A percentile compares a stretch with the other conserved stretches of the same genome.
phyloP scores from a whole-genome alignment of 2,329 filamentous ascomycete genomes.

The Trichoderma sp. region DNA sequence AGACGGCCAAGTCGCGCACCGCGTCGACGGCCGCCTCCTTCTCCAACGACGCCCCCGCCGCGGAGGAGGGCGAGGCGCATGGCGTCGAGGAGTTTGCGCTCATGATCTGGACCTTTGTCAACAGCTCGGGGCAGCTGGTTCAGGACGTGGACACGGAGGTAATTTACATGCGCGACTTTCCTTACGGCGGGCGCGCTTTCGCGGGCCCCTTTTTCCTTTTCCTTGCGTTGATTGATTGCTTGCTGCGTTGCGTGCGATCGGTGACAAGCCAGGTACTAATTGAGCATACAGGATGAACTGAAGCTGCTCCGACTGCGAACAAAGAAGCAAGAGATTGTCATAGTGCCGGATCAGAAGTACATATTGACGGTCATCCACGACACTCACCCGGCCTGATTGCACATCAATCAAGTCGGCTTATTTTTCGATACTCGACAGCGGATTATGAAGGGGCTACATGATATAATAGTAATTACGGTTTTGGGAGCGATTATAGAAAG shows the following conservation, averaged over 20 bases:
- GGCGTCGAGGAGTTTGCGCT: constrained; percentile 72
- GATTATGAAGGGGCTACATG: constrained; percentile 15
- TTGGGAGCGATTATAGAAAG: constrained; percentile 7
- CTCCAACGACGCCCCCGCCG: constrained; percentile 47
- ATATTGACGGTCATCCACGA: constrained; percentile 79
- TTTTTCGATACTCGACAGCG: constrained; percentile 3
- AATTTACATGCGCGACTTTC: neutral
- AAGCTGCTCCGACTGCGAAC: constrained; percentile 75
- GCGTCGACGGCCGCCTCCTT: constrained; percentile 48
- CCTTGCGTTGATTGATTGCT: neutral
- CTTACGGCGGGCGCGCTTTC: neutral
- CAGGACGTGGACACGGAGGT: constrained; percentile 73
- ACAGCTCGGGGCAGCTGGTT: constrained; percentile 68
- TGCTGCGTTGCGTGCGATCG: neutral
- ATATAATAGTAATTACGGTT: neutral
- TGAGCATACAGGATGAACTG: constrained; percentile 65
- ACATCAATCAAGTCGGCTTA: neutral
- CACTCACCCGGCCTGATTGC: constrained; percentile 49
- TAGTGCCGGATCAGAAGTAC: constrained; percentile 79
- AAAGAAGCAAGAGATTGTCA: constrained; percentile 83
- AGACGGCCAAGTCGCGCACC: constrained; percentile 43
- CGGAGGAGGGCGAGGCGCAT: constrained; percentile 54
- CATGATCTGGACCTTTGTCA: constrained; percentile 76
- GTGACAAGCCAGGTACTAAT: neutral
- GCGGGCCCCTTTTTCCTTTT: neutral